Base-by-base conservation (phyloP, 805 yeast genomes). In the Saccharomycopsis capsularis region DNA sequence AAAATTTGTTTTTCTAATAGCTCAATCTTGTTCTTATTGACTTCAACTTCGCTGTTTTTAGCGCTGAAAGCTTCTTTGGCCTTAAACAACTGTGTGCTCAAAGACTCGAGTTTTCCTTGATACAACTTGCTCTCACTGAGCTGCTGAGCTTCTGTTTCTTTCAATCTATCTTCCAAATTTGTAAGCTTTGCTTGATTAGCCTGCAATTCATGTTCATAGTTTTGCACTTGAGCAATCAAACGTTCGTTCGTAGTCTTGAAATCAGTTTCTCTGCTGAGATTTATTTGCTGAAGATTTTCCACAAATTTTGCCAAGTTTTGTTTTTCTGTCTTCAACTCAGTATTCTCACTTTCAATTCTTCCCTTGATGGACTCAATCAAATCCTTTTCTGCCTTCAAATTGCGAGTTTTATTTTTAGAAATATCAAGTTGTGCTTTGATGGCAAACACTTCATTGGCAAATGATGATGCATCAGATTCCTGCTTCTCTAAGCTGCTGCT, bases 91-190 rank as follows among this genome's bases (percentile, higher is more conserved):
- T 77, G 78, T 11, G 65, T 61, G 45, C 72, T 68, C 29, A 84
- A 63, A 18, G 72, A 67, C 48, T 81, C 84, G 35, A 83, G 73
- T 60, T 81, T 81, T 42, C 75, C 78, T 67, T 83, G 74, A 63
- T 71, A 70, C 46, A 79, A 75, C 44, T 69, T 73, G 37, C 78
- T 67, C 52, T 82, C 88, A 53, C 71, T 78, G 9, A 16, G 4
- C 22, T 40, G 46, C 4, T 81, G 69, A 25, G 75, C 68, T n/a
- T 75, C 60, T 16, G 69, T 58, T 6, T 75, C 69, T 48, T 73
- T 73, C 39, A 80, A 69, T 54, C 84, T 90, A 50, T 71, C 65
- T 23, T 62, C 62, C 40, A 70, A 74, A 22, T 73, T 69, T 2
- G 68, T 70, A 32, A 82, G 63, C 51, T 70, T 75, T 3, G 68